Evolutionary conservation across 1,284 basidiomycete genomes (phyloP).

Genomic region (Ustilago sp.): DNA sequence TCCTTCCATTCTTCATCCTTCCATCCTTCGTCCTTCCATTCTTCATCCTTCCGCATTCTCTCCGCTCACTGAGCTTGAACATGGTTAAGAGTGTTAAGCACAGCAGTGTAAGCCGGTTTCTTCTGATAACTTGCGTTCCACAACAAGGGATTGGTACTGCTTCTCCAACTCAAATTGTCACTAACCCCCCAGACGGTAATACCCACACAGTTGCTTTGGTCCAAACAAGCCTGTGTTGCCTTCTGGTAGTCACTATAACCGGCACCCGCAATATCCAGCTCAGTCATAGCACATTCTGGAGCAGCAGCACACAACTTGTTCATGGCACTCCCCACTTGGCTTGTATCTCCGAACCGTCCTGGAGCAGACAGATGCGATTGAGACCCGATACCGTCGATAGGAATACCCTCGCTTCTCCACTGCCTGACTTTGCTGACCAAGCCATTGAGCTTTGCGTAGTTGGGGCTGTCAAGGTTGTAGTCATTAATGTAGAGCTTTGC

Average conservation of each 20-base stretch:
- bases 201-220: constrained; percentile 21
- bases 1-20: not conserved
- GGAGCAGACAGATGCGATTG: constrained; percentile 23
- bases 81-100: constrained; percentile 27
- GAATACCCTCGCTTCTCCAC: constrained; percentile 27
- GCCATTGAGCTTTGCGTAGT: constrained; percentile 19
- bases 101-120: constrained; percentile 26
- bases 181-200: constrained; percentile 31
- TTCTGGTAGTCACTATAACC: constrained; percentile 2
- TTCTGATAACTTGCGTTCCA: constrained; percentile 26
- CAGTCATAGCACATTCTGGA: constrained; percentile 27
- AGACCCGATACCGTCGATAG: constrained; percentile 32
- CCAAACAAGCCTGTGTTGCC: constrained; percentile 21
- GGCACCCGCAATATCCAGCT: constrained; percentile 28
- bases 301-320: constrained; percentile 13
- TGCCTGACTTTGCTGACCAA: constrained; percentile 24
- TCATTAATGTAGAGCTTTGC: constrained; percentile 40
- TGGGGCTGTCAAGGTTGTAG: constrained; percentile 22
- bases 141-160: constrained; percentile 15
- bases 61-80: not conserved
- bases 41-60: no score
- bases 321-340: constrained; percentile 22
- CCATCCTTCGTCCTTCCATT: not conserved
- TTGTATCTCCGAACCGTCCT: constrained; percentile 17
- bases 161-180: constrained; percentile 19